These are phyloP conservation scores for Solanum chiquidenum DNA, from an alignment of 257 asterid genomes.

Conservation along the genomic window DNA sequence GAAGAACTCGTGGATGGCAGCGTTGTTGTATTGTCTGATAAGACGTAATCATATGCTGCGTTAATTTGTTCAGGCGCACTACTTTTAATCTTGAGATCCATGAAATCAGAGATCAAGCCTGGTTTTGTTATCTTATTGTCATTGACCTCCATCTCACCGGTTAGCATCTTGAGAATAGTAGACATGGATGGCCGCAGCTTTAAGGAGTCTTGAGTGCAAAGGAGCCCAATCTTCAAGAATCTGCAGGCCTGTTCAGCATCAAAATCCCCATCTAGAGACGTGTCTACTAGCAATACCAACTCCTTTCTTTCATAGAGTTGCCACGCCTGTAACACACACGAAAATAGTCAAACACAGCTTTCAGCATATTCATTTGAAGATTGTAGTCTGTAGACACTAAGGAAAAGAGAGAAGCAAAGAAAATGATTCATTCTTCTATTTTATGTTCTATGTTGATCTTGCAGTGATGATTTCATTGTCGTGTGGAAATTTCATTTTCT, in stretches of 20 bases:
- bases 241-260: slow-evolving; percentile 83
- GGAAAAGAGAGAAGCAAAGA: background rate
- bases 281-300: slow-evolving; percentile 62
- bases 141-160: slow-evolving; percentile 34
- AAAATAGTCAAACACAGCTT: background rate
- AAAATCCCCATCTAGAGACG: slow-evolving; percentile 51
- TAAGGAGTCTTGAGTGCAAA: slow-evolving; percentile 82
- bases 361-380: background rate
- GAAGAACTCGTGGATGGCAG: slow-evolving; percentile 37
- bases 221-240: slow-evolving; percentile 70
- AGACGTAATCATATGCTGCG: slow-evolving; percentile 20
- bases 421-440: background rate
- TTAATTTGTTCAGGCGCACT: slow-evolving; percentile 12
- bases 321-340: slow-evolving; percentile 56
- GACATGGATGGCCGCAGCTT: slow-evolving; percentile 94
- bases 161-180: slow-evolving; percentile 59
- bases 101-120: slow-evolving; percentile 80
- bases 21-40: slow-evolving; percentile 40
- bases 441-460: background rate
- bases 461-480: background rate
- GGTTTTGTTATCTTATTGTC: slow-evolving; percentile 58
- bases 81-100: slow-evolving; percentile 67
- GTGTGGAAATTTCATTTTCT: background rate
- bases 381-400: background rate
- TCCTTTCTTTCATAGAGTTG: slow-evolving; percentile 53